Base-by-base conservation (phyloP, 106 monocot species). In the Apostasia shenzhenica region DNA sequence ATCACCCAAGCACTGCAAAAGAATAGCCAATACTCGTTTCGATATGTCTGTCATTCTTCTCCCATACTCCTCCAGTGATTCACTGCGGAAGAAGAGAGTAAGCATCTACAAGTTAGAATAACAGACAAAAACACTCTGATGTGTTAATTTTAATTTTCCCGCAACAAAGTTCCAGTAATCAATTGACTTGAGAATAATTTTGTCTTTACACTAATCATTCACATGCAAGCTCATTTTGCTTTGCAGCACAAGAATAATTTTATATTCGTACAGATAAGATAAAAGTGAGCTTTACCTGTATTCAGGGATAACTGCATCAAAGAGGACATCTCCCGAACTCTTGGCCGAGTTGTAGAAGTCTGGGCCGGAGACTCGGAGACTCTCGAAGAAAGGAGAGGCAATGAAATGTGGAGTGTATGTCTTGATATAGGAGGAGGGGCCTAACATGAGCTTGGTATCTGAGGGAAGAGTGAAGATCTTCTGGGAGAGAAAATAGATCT, bases 311-410 rank as follows among this genome's bases (percentile, higher is more conserved):
- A 66, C 69, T 26, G 57, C 46, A 1, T 73, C 63, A 37, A 83
- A 79, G 13, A 83, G 72, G 56, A 56, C 64, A 66, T 73, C 76
- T 12, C 54, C 26, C 0, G 76, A 76, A 51, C 51, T 56, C 62
- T 76, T 83, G 49, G 83, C 79, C 0, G 83, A 83, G 2, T 67
- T 14, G 43, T 56, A 72, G 63, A 69, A 83, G 72, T 76, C 40
- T 11, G 83, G 83, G 55, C 83, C 83, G 13, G 79, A 83, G 58
- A 83, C 79, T 48, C 68, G 67, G 45, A 79, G 73, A 69, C 76
- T 83, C 55, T 83, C 83, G 14, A 83, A 83, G 79, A 76, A 83
- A 8, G 83, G 83, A 2, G 83, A 83, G n/a, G 83, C 83, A n/a
- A 83, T 76, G 69, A 83, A 83, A 14, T 76, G 72, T 51, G 83